A percentile compares a stretch with the other conserved stretches of the same genome.
These are phyloP conservation scores for Cladosporium colombiae DNA, from an alignment of 2,329 filamentous ascomycete species.

Conservation along the genomic window DNA sequence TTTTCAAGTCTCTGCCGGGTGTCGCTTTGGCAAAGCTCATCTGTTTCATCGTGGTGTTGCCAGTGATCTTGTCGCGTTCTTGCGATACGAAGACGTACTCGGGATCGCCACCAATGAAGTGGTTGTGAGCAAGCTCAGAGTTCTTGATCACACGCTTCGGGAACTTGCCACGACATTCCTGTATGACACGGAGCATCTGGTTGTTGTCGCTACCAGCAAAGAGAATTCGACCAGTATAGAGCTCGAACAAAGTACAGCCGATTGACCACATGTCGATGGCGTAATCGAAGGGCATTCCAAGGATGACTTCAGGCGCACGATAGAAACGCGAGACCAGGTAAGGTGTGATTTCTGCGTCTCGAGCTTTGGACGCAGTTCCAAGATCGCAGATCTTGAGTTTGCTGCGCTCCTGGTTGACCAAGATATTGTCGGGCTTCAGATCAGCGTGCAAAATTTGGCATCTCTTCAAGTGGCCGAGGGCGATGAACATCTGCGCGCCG, in stretches of 20 bases:
- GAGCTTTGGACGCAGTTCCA: constrained; percentile 89
- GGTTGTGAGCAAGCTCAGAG: constrained; percentile 71
- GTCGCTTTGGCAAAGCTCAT: constrained; percentile 70
- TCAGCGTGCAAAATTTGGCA: constrained; percentile 95
- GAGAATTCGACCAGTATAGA: constrained; percentile 96
- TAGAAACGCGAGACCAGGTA: constrained; percentile 98
- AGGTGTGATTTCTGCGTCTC: constrained; percentile 88
- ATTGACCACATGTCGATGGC: constrained; percentile 97
- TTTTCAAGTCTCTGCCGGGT: constrained; percentile 69
- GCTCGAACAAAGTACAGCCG: constrained; percentile 92
- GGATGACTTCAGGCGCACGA: constrained; percentile 91
- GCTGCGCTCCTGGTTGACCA: constrained; percentile 81
- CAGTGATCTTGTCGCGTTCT: constrained; percentile 83
- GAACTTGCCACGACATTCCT: constrained; percentile 92
- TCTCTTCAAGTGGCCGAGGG: constrained; percentile 81
- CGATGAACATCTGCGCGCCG: constrained; percentile 91
- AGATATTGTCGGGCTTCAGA: constrained; percentile 95
- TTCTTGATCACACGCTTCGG: constrained; percentile 85
- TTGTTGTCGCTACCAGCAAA: constrained; percentile 97
- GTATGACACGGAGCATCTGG: constrained; percentile 94
- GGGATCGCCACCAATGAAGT: constrained; percentile 69
- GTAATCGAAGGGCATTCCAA: constrained; percentile 95
- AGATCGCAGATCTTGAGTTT: constrained; percentile 93
- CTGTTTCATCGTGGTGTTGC: constrained; percentile 71
- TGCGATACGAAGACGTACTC: constrained; percentile 80